Conservation (phyloP, 257 asterid species). For the Ilex aquifolium region DNA sequence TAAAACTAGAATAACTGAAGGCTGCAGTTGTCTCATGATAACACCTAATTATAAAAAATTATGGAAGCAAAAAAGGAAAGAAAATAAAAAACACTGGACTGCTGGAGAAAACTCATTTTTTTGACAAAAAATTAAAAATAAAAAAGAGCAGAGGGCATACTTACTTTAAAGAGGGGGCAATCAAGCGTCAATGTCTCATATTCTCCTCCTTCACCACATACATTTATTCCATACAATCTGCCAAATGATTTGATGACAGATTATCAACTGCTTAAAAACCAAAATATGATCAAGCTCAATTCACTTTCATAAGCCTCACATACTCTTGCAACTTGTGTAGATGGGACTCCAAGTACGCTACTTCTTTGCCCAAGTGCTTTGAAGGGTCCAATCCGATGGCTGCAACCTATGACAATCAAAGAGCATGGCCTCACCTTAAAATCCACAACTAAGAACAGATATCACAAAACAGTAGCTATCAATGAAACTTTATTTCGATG, state of each 20-base stretch:
- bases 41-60: too few relatives aligned
- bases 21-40: background rate
- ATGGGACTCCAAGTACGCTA: constrained; percentile 52
- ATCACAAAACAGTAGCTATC: background rate
- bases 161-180: constrained; percentile 88
- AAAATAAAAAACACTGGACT: background rate
- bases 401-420: constrained; percentile 60
- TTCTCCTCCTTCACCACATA: constrained; percentile 99
- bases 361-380: constrained; percentile 90
- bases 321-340: constrained; percentile 93
- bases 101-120: constrained; percentile 3
- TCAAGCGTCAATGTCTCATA: constrained; percentile 95
- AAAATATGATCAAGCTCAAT: constrained; percentile 10
- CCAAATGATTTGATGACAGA: constrained; percentile 19
- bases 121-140: constrained; percentile 9
- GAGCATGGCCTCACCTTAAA: background rate
- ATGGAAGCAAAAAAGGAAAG: constrained; percentile 1
- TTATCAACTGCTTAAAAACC: constrained; percentile 16
- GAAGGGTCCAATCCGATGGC: constrained; percentile 89
- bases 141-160: constrained; percentile 15
- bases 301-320: constrained; percentile 20
- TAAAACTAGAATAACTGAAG: constrained; percentile 2
- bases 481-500: too few relatives aligned
- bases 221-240: constrained; percentile 91
- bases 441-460: background rate